Base-by-base conservation (phyloP, 2,329 filamentous ascomycete genomes). In the Aspergillus sojae region DNA sequence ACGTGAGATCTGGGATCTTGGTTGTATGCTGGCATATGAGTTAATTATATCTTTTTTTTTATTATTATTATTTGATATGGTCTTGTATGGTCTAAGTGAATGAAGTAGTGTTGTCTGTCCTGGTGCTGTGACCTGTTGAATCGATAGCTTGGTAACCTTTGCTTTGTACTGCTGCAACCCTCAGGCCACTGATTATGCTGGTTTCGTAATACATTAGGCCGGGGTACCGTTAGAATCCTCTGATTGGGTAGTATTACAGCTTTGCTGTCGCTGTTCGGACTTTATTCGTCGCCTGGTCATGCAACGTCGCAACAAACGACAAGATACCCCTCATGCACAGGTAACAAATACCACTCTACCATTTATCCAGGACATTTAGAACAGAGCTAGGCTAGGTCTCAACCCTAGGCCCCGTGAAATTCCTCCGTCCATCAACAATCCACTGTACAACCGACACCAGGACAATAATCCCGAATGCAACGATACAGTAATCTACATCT, bases 381-480 rank as follows among this genome's bases (percentile, higher is more conserved):
- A 28, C 5, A 28, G 5, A 28, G 5, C 26, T 28, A 28, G 26
- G 5, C 26, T 36, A 46, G 36, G 23, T 50, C 21, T 62, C 50
- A 21, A 84, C 64, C 9, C 78, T 77, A 54, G 83, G 85, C 0
- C 85, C 85, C 0, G 78, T 83, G 68, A 85, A 88, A 70, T 88
- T 86, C 78, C 87, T 87, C 28, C 83, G 77, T 16, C 86, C 86
- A 62, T 88, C 85, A 3, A 88, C 74, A 58, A 86, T 78, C 86
- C 86, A 89, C 71, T 87, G 85, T 26, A 86, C 74, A 0, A 82
- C 79, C 36, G 84, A 86, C 61, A 88, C 81, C 32, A 85, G 76
- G 46, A 88, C 72, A 55, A 88, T 86, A 57, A 86, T 84, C 1
- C 82, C 84, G 56, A 88, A 88, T 0, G 83, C 85, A 26, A 83